Percentiles rank a stretch among this genome's conserved stretches.
phyloP scores from a whole-genome alignment of 495 filamentous ascomycete species.

The Pseudevernia furfuracea region DNA sequence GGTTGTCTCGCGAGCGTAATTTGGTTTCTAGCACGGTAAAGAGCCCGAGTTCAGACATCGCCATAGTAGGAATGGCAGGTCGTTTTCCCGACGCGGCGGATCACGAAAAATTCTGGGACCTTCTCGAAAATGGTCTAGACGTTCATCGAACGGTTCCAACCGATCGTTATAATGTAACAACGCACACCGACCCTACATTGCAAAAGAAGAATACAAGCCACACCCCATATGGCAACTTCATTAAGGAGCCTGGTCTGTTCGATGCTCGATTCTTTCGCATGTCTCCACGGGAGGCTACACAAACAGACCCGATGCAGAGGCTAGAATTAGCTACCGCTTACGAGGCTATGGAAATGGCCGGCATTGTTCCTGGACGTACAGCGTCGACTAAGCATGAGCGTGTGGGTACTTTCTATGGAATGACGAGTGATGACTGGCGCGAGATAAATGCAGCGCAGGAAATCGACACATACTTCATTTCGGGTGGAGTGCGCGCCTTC shows the following conservation, averaged over 20 bases:
- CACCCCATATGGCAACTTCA: conserved; percentile 30
- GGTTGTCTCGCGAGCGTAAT: too few relatives aligned
- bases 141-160: too few relatives aligned
- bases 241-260: conserved; percentile 24
- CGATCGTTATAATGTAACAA: too few relatives aligned
- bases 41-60: too few relatives aligned
- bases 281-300: conserved; percentile 27
- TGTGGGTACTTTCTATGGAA: conserved; percentile 14
- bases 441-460: conserved; percentile 23
- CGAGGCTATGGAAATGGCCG: conserved; percentile 37
- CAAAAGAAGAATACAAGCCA: conserved; percentile 30
- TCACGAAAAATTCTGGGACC: too few relatives aligned
- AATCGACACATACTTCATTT: conserved; percentile 29
- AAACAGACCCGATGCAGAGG: conserved; percentile 35
- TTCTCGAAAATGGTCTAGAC: too few relatives aligned
- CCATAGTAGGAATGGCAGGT: too few relatives aligned
- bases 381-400: conserved; percentile 9
- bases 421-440: conserved; percentile 15
- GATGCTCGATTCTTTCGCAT: conserved; percentile 18
- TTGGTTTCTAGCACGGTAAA: too few relatives aligned
- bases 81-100: too few relatives aligned
- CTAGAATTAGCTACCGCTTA: conserved; percentile 34
- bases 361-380: conserved; percentile 7
- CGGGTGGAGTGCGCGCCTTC: conserved; percentile 29
- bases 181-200: conserved; percentile 28